A percentile compares a stretch with the other conserved stretches of the same genome.
These are phyloP conservation scores for Phyllosticta citribraziliensis DNA, from an alignment of 2,329 filamentous ascomycete species.

Conservation along the genomic window DNA sequence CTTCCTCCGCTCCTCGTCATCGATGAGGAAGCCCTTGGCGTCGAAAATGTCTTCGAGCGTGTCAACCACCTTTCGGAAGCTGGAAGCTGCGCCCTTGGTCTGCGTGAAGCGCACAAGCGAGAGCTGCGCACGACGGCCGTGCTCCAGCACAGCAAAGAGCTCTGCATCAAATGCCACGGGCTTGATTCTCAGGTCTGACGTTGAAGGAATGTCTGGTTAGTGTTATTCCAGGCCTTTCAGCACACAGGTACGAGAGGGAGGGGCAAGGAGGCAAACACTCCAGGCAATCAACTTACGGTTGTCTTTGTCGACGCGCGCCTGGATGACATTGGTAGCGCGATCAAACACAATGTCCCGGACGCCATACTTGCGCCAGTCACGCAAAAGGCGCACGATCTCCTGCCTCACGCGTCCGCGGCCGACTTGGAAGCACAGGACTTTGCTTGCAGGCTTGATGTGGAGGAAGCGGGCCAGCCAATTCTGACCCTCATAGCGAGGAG, in stretches of 20 bases:
- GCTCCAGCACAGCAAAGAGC: slow-evolving; percentile 81
- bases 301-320: slow-evolving; percentile 61
- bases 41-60: slow-evolving; percentile 62
- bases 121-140: slow-evolving; percentile 65
- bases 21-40: slow-evolving; percentile 56
- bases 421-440: slow-evolving; percentile 64
- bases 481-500: slow-evolving; percentile 37
- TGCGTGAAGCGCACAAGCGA: slow-evolving; percentile 81
- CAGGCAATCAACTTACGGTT: slow-evolving; percentile 59
- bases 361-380: slow-evolving; percentile 73
- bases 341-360: slow-evolving; percentile 70
- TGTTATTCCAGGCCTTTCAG: background rate
- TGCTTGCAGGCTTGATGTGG: slow-evolving; percentile 73
- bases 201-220: slow-evolving; percentile 12
- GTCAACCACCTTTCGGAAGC: slow-evolving; percentile 74
- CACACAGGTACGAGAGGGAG: background rate
- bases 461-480: slow-evolving; percentile 88
- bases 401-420: slow-evolving; percentile 64
- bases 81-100: slow-evolving; percentile 82
- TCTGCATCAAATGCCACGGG: slow-evolving; percentile 82
- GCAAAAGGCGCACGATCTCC: slow-evolving; percentile 64
- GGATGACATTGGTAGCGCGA: slow-evolving; percentile 68
- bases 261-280: background rate
- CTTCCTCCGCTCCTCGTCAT: slow-evolving; percentile 28
- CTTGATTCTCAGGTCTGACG: slow-evolving; percentile 65